A percentile compares a stretch with the other conserved stretches of the same genome.
phyloP scores from a whole-genome alignment of 768 basidiomycete genomes.

The Dentipellis sp. region DNA sequence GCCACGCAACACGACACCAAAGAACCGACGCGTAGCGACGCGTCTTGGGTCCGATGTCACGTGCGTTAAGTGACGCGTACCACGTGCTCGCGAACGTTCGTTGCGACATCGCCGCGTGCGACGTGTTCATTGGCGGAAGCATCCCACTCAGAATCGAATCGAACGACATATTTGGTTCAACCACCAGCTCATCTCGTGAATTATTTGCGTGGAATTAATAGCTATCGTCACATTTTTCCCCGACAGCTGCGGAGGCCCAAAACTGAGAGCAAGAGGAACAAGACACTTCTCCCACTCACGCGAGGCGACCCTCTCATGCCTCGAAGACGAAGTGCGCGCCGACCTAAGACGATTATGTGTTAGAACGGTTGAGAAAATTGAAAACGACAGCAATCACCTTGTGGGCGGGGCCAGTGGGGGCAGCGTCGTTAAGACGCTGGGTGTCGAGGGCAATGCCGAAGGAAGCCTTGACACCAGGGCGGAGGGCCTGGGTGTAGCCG shows the following conservation, averaged over 20 bases:
- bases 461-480: slow-evolving; percentile 85
- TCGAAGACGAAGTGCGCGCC: slow-evolving; percentile 15
- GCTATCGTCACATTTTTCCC: background rate
- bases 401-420: slow-evolving; percentile 56
- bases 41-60: too few species aligned
- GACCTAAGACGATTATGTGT: background rate
- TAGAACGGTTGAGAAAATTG: background rate
- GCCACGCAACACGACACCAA: too few species aligned
- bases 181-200: too few species aligned
- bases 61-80: too few species aligned
- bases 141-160: too few species aligned
- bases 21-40: too few species aligned
- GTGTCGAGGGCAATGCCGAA: slow-evolving; percentile 97
- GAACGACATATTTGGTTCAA: too few species aligned
- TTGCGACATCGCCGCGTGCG: too few species aligned
- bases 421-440: slow-evolving; percentile 73
- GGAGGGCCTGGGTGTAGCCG: slow-evolving; percentile 87
- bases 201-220: background rate
- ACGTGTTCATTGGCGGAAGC: too few species aligned
- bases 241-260: too few species aligned
- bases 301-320: slow-evolving; percentile 5
- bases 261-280: too few species aligned
- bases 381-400: slow-evolving; percentile 35
- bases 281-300: background rate
- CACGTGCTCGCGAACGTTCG: too few species aligned